These are phyloP conservation scores for Xylaria scruposa DNA, from an alignment of 495 filamentous ascomycete genomes.

Conservation along the genomic window DNA sequence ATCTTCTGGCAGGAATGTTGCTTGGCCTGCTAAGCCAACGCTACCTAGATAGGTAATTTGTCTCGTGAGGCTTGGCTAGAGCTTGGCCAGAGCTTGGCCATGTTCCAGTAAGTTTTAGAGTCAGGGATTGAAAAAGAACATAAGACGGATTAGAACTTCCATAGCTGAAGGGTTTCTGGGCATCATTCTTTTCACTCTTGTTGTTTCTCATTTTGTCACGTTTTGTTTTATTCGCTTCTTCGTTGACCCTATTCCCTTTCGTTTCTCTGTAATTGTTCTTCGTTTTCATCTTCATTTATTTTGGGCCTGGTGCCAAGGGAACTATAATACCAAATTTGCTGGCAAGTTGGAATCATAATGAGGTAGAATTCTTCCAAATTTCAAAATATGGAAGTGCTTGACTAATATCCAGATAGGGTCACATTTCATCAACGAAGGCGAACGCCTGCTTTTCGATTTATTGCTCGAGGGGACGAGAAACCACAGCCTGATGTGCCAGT, in stretches of 20 bases:
- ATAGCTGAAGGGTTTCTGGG: neutral
- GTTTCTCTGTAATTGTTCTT: neutral
- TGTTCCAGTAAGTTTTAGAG: neutral
- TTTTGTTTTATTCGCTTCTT: neutral
- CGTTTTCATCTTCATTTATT: neutral
- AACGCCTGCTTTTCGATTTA: neutral
- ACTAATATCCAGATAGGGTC: neutral
- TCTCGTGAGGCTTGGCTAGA: neutral
- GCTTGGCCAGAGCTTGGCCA: constrained; percentile 11
- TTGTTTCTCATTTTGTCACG: neutral
- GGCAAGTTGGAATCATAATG: neutral
- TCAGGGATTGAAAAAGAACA: neutral
- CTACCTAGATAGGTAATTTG: neutral
- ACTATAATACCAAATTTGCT: neutral
- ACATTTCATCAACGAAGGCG: constrained; percentile 9
- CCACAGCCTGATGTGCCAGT: neutral
- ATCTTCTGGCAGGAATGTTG: neutral
- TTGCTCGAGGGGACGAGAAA: neutral
- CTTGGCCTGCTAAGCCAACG: neutral
- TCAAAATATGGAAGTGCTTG: neutral
- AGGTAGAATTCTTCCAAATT: neutral
- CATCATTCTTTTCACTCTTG: neutral
- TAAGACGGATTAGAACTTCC: neutral
- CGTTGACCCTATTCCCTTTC: neutral
- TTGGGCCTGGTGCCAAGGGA: constrained; percentile 9